These are phyloP conservation scores for Cryphonectria parasitica DNA, from an alignment of 2,329 filamentous ascomycete genomes.

Conservation along the genomic window DNA sequence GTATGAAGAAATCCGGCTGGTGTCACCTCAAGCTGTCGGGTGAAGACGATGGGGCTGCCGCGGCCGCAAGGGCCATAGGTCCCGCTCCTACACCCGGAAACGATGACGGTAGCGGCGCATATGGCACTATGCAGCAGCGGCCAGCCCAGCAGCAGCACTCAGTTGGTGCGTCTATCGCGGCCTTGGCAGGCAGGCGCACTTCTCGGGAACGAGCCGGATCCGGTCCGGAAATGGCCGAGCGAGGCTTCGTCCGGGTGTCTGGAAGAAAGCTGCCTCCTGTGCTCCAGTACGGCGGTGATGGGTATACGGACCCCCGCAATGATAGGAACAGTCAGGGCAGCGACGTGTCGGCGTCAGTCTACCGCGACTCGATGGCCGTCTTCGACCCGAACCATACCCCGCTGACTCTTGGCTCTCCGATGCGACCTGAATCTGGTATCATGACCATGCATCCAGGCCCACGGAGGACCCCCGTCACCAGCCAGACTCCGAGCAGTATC, in stretches of 20 bases:
- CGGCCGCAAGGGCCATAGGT: constrained; percentile 16
- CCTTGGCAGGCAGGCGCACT: constrained; percentile 47
- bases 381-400: constrained; percentile 41
- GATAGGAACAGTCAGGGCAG: constrained; percentile 49
- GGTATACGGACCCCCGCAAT: constrained; percentile 56
- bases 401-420: constrained; percentile 59
- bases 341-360: constrained; percentile 50
- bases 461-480: constrained; percentile 62
- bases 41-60: constrained; percentile 35
- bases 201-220: constrained; percentile 38
- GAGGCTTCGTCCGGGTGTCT: constrained; percentile 67
- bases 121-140: constrained; percentile 51
- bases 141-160: constrained; percentile 47
- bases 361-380: constrained; percentile 41
- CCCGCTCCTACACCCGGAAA: constrained; percentile 24
- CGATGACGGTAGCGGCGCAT: constrained; percentile 29
- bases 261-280: constrained; percentile 68
- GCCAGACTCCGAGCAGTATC: constrained; percentile 19
- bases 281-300: constrained; percentile 64
- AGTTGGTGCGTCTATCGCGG: constrained; percentile 54
- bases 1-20: constrained; percentile 55
- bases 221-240: constrained; percentile 49
- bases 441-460: constrained; percentile 69
- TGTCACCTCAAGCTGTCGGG: constrained; percentile 37
- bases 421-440: constrained; percentile 63